Evolutionary conservation across 202 grass and related monocot species (phyloP), one percentile per base, ranked within the genome.

Genomic region (Cymbopogon flexuosus): DNA sequence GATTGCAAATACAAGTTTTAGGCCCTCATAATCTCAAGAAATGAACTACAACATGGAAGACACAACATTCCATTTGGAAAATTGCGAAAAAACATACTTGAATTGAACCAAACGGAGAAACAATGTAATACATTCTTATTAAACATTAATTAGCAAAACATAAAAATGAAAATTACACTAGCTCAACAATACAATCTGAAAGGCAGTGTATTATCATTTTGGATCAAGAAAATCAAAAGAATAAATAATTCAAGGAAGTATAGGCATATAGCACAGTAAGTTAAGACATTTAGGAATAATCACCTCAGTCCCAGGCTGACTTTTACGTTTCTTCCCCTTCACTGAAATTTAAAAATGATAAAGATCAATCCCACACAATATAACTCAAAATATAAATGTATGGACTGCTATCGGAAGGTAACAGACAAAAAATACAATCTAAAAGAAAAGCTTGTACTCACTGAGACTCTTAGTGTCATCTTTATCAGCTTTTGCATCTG

Each of bases 261-360:
- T 74, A 68, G 78, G 72, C 12, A 34, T 23, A 67, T 52, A 14
- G 61, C 36, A 40, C 15, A 81, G 8, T 30, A 74, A 30, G 34
- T 76, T 58, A 58, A 23, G 54, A 0, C 2, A 1, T 39, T 59
- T 23, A 46, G 64, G 59, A 67, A 72, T 57, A 51, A 34, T 54
- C 37, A 97, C 94, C 87, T 97, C 91, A 41, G 49, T 75, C 37
- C 83, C 83, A 83, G 80, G 85, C 36, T 81, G 89, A 87, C 54
- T 84, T 87, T 97, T 97, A 36, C 89, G 94, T 70, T 92, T 97
- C 89, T 93, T 97, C 63, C 87, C 91, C 51, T 90, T 97, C 59
- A 72, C 94, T 97, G 72, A 23, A 83, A 70, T 68, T 65, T 71
- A 15, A 87, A 65, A 31, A 83, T 85, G 78, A 39, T 63, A 89